Evolutionary conservation across 108 stramenopile genomes (phyloP).

Genomic region (Skeletonema menzelii): DNA sequence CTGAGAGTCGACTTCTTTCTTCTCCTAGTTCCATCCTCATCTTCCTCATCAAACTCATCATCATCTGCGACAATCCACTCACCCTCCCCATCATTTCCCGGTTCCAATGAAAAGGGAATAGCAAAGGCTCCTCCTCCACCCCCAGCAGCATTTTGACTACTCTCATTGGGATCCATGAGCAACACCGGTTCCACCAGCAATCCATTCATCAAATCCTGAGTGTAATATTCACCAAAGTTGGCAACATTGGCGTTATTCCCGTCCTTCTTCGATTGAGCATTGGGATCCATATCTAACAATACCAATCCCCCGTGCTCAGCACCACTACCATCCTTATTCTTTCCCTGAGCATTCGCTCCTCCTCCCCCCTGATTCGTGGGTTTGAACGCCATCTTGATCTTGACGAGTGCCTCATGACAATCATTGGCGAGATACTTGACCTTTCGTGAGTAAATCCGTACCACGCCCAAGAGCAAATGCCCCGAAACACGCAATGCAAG

Average conservation of each 20-base stretch:
- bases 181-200: conserved; percentile 44
- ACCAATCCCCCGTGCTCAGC: conserved; percentile 24
- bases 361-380: conserved; percentile 48
- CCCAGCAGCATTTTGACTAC: conserved; percentile 24
- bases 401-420: conserved; percentile 97
- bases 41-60: conserved; percentile 41
- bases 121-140: conserved; percentile 23
- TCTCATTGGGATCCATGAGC: conserved; percentile 38
- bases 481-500: conserved; percentile 96
- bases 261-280: conserved; percentile 23
- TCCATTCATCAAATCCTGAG: conserved; percentile 41
- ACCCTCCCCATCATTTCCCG: conserved; percentile 40
- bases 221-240: conserved; percentile 84
- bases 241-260: conserved; percentile 53
- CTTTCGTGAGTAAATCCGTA: conserved; percentile 96
- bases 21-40: conserved; percentile 9
- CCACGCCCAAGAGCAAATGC: conserved; percentile 95
- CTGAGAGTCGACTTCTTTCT: conserved; percentile 9
- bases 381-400: conserved; percentile 97
- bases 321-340: neutral
- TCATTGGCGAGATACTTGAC: conserved; percentile 95
- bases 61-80: conserved; percentile 79
- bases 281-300: conserved; percentile 44
- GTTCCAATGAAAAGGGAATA: conserved; percentile 53
- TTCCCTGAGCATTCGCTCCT: conserved; percentile 19